Base-by-base conservation (phyloP, 2,329 filamentous ascomycete species). In the Chrysoporthe puriensis region DNA sequence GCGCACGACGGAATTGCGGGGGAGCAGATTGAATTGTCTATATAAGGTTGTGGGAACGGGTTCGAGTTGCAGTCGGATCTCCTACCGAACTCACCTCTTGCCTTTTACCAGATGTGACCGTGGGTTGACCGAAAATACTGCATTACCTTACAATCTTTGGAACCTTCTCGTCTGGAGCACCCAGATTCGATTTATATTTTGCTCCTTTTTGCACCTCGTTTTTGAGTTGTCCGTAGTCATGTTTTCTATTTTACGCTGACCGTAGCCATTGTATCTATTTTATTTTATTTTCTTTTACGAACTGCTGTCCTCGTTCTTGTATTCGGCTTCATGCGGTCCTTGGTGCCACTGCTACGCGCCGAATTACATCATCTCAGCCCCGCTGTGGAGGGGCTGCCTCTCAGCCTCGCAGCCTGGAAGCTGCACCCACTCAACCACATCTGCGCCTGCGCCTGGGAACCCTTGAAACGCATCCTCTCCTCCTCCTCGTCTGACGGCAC, bases 61-160 rank as follows among this genome's bases (percentile, higher is more conserved):
- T 0, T 0, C 58, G 21, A 70, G 63, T 76, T 85, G 86, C 87
- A 89, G 87, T 89, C 87, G 86, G 86, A 90, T 86, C 86, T 85
- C 86, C 68, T 89, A 89, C 84, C 82, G 87, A 90, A 90, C 87
- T 87, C 87, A 89, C 87, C 87, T 89, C 88, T 90, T 90, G 88
- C 87, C 87, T 90, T 91, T 91, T 91, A 91, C 88, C 88, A 91
- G 89, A 90, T 88, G 88, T 90, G 88, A 87, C 88, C 88, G 87
- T 90, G 88, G 86, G 74, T 77, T 76, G 79, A 82, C 82, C 82
- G 82, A 84, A 75, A 73, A 80, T 77, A 84, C 82, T 84, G 82
- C 83, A 79, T 79, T 84, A 79, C 43, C 59, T 73, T 68, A 72
- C 70, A 84, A 84, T 85, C 81, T 85, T 85, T 85, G 83, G 79